Base-by-base conservation (phyloP, 495 filamentous ascomycete species). In the Platismatia glauca region DNA sequence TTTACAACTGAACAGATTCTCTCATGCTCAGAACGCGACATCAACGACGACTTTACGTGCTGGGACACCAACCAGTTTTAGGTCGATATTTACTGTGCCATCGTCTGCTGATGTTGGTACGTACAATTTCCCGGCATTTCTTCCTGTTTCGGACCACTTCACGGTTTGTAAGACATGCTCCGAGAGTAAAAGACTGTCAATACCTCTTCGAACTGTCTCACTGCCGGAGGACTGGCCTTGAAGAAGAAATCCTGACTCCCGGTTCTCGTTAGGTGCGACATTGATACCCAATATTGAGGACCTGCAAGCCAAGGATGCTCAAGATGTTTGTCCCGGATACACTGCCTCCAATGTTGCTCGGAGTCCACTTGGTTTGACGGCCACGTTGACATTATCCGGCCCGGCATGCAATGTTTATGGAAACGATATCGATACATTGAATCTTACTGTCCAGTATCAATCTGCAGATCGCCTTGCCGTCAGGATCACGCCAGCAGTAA, bases 221-320 rank as follows among this genome's bases (percentile, higher is more conserved):
- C n/a, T n/a, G 18, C 18, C 4, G 1, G 39, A 43, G 15, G 18
- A 20, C 22, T 44, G 8, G 5, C 20, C 43, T 22, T 22, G 11
- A 22, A 22, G 18, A 22, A 44, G 43, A 6, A 44, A 22, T 44
- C 7, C 22, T 48, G 22, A 48, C 2, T 48, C 44, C 22, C 1
- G 6, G 12, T 48, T 11, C 22, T 48, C 27, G n/a, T 13, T 48
- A 48, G 44, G 87, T 44, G 79, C 72, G 24, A 74, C 78, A 22
- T 64, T 90, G 39, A 72, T 90, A 33, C 86, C 90, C 41, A 89
- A 90, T 68, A 81, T 92, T 68, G 67, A 84, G 48, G 89, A 92
- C 66, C 85, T 88, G 13, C 55, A 87, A 39, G 89, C 90, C 20
- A 75, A 87, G 57, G 75, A 90, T 71, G 81, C 86, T 3, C 90